Evolutionary conservation across 768 basidiomycete species (phyloP).

Genomic region (Ramaria sp.): DNA sequence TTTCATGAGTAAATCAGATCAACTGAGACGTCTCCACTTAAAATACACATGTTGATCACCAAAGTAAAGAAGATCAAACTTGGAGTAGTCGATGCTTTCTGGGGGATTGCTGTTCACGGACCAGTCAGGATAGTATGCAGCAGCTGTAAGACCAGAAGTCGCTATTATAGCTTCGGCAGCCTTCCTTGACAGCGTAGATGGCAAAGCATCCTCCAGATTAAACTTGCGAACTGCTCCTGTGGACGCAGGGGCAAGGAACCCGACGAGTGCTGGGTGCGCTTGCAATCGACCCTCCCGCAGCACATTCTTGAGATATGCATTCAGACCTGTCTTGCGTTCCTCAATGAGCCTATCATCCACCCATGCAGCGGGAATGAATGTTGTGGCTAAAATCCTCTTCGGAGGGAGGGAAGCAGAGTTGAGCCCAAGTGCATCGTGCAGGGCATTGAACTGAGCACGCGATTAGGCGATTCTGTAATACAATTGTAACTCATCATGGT

Average conservation of each 20-base stretch:
- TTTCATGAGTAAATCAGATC: conserved; percentile 6
- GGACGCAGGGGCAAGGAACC: conserved; percentile 27
- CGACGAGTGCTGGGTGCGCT: conserved; percentile 22
- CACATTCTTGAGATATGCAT: conserved; percentile 30
- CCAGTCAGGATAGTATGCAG: conserved; percentile 34
- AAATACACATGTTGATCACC: conserved; percentile 26
- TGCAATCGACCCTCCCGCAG: conserved; percentile 26
- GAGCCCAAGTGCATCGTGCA: conserved; percentile 30
- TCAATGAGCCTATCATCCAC: conserved; percentile 39
- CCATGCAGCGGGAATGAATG: conserved; percentile 42
- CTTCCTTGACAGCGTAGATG: conserved; percentile 33
- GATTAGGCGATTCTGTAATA: not conserved
- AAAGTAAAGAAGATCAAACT: conserved; percentile 59
- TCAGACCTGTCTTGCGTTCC: conserved; percentile 38
- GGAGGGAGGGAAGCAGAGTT: conserved; percentile 34
- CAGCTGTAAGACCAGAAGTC: conserved; percentile 14
- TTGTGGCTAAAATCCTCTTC: conserved; percentile 37
- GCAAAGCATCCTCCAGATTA: conserved; percentile 34
- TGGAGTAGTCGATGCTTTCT: conserved; percentile 46
- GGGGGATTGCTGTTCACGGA: conserved; percentile 35
- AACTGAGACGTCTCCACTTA: not conserved
- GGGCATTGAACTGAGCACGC: conserved; percentile 24
- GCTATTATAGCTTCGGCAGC: conserved; percentile 19
- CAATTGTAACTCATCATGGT: not conserved
- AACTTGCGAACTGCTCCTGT: conserved; percentile 18